A percentile compares a stretch with the other conserved stretches of the same genome.
Evolutionary conservation across 495 filamentous ascomycete genomes (phyloP).

Genomic region (Glarea lozoyensis): DNA sequence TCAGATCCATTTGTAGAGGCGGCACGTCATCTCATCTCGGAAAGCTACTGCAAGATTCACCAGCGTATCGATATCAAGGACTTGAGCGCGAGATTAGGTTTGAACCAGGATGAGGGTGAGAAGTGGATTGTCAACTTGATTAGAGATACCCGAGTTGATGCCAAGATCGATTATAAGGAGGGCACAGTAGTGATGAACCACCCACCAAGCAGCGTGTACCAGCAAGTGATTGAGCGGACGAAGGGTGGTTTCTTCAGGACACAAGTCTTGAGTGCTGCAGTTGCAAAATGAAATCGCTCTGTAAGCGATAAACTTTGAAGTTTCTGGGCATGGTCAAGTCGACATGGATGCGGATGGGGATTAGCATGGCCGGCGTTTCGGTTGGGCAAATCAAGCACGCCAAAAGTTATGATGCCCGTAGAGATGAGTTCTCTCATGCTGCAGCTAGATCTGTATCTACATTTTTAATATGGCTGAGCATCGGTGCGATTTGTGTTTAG

Average conservation of each 20-base stretch:
- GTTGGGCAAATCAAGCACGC: neutral
- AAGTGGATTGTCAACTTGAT: slow-evolving; percentile 99
- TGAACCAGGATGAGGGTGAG: slow-evolving; percentile 90
- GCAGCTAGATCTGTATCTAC: no score
- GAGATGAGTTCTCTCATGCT: no score
- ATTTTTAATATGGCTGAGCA: no score
- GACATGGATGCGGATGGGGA: neutral
- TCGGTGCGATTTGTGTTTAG: no score
- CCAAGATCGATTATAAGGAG: slow-evolving; percentile 98
- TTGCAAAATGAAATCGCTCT: slow-evolving; percentile 37
- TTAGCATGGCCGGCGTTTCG: neutral
- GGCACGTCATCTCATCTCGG: slow-evolving; percentile 90
- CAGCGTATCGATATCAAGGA: slow-evolving; percentile 97
- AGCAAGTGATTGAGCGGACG: slow-evolving; percentile 95
- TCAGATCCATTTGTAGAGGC: slow-evolving; percentile 90
- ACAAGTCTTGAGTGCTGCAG: slow-evolving; percentile 58
- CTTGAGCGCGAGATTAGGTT: slow-evolving; percentile 77
- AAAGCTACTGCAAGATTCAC: slow-evolving; percentile 99
- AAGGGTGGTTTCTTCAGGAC: slow-evolving; percentile 91
- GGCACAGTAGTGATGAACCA: slow-evolving; percentile 99
- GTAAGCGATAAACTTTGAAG: no score
- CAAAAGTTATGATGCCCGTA: no score
- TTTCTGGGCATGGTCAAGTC: no score
- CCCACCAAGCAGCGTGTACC: slow-evolving; percentile 93
- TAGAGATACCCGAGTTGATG: slow-evolving; percentile 91